phyloP scores from a whole-genome alignment of 352 stramenopile genomes.

The Pythium angustatum region DNA sequence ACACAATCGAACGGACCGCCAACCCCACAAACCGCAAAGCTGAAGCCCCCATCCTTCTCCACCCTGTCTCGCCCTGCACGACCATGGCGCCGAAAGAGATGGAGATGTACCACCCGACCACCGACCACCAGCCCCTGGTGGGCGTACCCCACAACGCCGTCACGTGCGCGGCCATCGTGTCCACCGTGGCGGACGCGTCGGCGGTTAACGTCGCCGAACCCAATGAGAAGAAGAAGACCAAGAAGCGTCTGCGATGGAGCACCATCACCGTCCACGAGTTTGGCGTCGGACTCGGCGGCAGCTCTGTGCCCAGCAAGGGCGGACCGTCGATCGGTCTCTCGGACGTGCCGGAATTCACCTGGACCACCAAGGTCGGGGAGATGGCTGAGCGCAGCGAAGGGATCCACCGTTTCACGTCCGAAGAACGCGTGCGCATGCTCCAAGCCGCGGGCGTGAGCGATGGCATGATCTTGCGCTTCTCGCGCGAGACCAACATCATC shows the following conservation, averaged over 20 bases:
- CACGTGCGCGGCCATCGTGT: neutral
- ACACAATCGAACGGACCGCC: constrained; percentile 32
- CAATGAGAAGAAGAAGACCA: constrained; percentile 61
- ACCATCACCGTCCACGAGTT: constrained; percentile 57
- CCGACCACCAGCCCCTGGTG: neutral
- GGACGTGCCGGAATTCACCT: constrained; percentile 48
- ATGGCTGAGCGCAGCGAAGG: constrained; percentile 51
- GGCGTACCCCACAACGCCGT: neutral
- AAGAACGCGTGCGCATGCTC: constrained; percentile 40
- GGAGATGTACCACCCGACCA: constrained; percentile 24
- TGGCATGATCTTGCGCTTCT: constrained; percentile 46
- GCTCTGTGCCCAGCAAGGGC: constrained; percentile 39
- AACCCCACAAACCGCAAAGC: constrained; percentile 16
- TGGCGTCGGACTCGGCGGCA: constrained; percentile 44
- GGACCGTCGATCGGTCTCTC: constrained; percentile 45
- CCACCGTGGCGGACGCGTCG: neutral
- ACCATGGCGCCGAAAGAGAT: constrained; percentile 54
- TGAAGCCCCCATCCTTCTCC: constrained; percentile 6
- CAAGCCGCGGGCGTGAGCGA: constrained; percentile 37
- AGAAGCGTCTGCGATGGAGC: constrained; percentile 47
- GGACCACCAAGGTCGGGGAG: constrained; percentile 49
- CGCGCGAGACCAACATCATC: constrained; percentile 52
- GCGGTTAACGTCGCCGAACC: constrained; percentile 30
- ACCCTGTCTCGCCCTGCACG: no score
- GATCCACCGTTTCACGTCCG: constrained; percentile 44